Evolutionary conservation across 2,329 filamentous ascomycete species (phyloP).

Genomic region (Penicillium sp.): DNA sequence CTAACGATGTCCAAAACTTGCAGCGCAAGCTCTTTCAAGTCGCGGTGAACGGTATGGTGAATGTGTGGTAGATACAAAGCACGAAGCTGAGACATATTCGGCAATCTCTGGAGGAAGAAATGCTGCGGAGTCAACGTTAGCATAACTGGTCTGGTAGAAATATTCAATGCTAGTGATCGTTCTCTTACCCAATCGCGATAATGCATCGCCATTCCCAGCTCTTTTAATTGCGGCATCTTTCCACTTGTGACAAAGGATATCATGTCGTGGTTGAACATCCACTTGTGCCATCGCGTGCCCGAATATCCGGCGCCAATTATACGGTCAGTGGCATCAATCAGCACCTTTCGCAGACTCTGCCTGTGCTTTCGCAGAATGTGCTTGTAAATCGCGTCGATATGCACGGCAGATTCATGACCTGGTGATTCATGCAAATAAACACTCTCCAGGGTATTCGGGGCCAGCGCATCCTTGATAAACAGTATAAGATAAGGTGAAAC

Average conservation of each 20-base stretch:
- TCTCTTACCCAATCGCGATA: conserved; percentile 67
- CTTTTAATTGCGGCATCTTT: conserved; percentile 61
- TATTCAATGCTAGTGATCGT: background rate
- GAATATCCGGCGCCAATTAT: conserved; percentile 30
- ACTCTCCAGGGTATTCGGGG: conserved; percentile 69
- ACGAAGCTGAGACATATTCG: conserved; percentile 59
- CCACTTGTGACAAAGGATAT: conserved; percentile 67
- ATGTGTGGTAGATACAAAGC: conserved; percentile 64
- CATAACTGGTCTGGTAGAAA: conserved; percentile 1
- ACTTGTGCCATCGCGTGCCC: conserved; percentile 53
- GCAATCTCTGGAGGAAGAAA: conserved; percentile 66
- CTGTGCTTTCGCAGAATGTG: conserved; percentile 63
- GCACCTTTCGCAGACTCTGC: conserved; percentile 60
- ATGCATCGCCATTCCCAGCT: conserved; percentile 63
- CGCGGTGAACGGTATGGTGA: conserved; percentile 53
- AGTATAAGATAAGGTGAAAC: conserved; percentile 60
- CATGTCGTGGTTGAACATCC: conserved; percentile 62
- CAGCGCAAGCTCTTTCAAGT: conserved; percentile 62
- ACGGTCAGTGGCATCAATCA: conserved; percentile 62
- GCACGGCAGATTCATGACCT: conserved; percentile 49
- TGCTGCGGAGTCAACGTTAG: conserved; percentile 47
- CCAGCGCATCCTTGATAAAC: conserved; percentile 68
- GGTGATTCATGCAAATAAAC: conserved; percentile 65
- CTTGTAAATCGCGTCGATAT: conserved; percentile 62
- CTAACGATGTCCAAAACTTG: conserved; percentile 72